Conservation (phyloP, 805 yeast genomes). For the Kodamaea laetipori region DNA sequence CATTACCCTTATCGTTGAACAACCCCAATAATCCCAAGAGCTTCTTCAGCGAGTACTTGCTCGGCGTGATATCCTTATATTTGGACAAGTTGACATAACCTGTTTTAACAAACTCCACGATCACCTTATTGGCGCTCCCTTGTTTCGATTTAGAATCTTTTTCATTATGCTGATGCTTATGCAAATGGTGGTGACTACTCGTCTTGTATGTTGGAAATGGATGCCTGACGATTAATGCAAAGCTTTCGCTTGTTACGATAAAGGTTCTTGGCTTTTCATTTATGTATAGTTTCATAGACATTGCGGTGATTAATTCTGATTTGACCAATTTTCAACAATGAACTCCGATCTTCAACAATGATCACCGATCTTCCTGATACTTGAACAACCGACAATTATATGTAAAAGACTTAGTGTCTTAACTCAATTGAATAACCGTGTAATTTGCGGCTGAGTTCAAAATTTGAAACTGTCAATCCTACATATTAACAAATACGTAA, state of each 20-base stretch:
- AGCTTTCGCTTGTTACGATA: constrained; percentile 60
- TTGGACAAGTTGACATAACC: constrained; percentile 37
- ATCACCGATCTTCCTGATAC: too few relatives aligned
- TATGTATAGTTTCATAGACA: constrained; percentile 59
- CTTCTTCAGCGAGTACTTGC: constrained; percentile 24
- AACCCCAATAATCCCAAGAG: constrained; percentile 65
- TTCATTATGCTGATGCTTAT: constrained; percentile 22
- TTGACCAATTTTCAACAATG: not conserved
- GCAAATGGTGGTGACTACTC: constrained; percentile 23
- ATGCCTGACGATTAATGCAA: constrained; percentile 61
- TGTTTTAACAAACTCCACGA: constrained; percentile 56
- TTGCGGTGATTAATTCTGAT: too few relatives aligned
- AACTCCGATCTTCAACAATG: not conserved
- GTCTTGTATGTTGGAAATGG: constrained; percentile 34
- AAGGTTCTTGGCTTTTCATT: constrained; percentile 69
- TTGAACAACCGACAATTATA: too few relatives aligned
- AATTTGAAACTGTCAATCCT: not conserved
- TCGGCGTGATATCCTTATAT: constrained; percentile 48
- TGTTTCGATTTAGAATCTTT: constrained; percentile 28
- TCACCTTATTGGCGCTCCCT: constrained; percentile 27
- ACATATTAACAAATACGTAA: not conserved
- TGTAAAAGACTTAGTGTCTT: too few relatives aligned
- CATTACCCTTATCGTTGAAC: constrained; percentile 52
- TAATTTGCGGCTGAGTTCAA: constrained; percentile 3
- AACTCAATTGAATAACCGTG: not conserved